Evolutionary conservation across 2,329 filamentous ascomycete species (phyloP), one percentile per base, ranked within the genome.

Genomic region (Balansia obtecta): DNA sequence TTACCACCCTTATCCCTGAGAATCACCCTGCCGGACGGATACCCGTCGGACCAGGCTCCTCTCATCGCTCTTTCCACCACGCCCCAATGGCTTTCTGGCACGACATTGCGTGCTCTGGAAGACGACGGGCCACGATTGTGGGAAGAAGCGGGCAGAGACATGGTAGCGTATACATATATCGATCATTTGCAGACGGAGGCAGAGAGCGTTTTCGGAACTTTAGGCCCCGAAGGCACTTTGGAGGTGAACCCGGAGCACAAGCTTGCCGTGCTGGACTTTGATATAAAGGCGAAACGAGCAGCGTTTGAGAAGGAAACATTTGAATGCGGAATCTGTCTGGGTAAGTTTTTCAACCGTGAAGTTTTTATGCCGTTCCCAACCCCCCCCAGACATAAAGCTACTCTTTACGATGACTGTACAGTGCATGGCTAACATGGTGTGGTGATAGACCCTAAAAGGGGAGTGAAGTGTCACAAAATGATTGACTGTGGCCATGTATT

Each of bases 401-500:
- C 16, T 8, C 6, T 22, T 2, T 15, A 6, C 16, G 22, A 27
- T 27, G 22, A 27, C 27, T 27, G 27, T 27, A 3, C 5, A 27
- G 27, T 27, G 27, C 2, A 3, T 27, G 12, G 18, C 51, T 52
- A 22, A 53, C 52, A 34, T 16, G 32, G 16, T 11, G 1, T 16
- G 32, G 16, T 11, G 1, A 5, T 50, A 77, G 91, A 97, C 65
- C 89, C 89, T 0, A 95, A 95, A 66, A 96, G 94, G 64, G 93
- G 93, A 1, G 68, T 71, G 0, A 77, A 73, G 11, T 97, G 93
- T 64, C 86, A 97, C 68, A 79, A 80, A 41, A 83, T 97, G 75
- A 68, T 85, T 44, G 81, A 84, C 52, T 98, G 93, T 65, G 82
- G 80, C 0, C 91, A 98, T 63, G 88, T 97, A 38, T 98, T 97